Evolutionary conservation across 192 early-diverging fungal species (phyloP), one percentile per base, ranked within the genome.

Genomic region (Polychytrium aggregatum): DNA sequence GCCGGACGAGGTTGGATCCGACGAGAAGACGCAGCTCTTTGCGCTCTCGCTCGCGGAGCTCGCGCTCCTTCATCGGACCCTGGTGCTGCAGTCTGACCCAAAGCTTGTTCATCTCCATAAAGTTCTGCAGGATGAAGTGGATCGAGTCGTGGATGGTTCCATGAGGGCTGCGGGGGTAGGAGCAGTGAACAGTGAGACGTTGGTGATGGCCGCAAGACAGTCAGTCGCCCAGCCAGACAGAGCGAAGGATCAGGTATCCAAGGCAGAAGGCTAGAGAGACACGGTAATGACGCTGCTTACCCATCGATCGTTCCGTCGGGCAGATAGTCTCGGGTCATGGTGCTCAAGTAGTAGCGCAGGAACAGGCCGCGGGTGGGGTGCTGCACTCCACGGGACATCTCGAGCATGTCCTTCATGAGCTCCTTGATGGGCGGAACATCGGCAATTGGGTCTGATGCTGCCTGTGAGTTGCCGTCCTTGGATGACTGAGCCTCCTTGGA

Each of bases 21-120:
- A 99, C 91, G 34, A 99, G 72, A 51, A 92, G 87, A 50, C 85
- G 77, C 42, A 99, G 68, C 40, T 99, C 97, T 52, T 86, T 83
- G 22, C 97, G 81, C 82, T 99, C 96, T 46, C 82, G 76, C 62
- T 99, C 96, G 26, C 96, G 72, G 63, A 87, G 88, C 62, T 95
- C 91, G 18, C 89, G 81, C 61, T 99, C 97, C 8, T 88, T 70
- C 35, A 82, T 86, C 58, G 87, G 82, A 17, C 97, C 97, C 61
- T 95, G 90, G 65, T 92, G 86, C 65, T 99, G 97, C 55, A 99
- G 62, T 0, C 97, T 86, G 10, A 99, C 97, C 97, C 97, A 99
- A 16, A 99, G 76, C 70, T 99, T 99, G 71, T 99, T 99, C 92
- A 95, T 99, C 71, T 99, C 97, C 30, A 91, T 87, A 71, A 97